These are phyloP conservation scores for Rugonectria rugulosa DNA, from an alignment of 2,329 filamentous ascomycete species.

Conservation along the genomic window DNA sequence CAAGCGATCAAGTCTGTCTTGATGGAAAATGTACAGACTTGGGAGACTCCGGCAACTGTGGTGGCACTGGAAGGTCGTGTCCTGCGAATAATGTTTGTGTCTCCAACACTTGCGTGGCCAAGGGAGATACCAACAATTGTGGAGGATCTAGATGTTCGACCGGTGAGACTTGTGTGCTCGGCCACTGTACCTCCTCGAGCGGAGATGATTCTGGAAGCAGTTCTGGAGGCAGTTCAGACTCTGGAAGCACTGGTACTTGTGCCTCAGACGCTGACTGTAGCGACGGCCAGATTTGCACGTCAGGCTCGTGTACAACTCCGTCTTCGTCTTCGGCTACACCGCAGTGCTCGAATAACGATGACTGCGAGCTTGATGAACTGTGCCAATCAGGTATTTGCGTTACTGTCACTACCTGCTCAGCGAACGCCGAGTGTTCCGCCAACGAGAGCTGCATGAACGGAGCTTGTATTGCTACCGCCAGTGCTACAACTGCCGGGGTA, in stretches of 20 bases:
- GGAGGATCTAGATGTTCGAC: conserved; percentile 7
- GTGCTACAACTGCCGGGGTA: no score
- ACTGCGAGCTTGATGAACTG: neutral
- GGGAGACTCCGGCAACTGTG: conserved; percentile 15
- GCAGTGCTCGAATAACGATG: neutral
- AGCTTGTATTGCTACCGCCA: neutral
- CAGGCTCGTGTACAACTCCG: neutral
- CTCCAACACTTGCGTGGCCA: conserved; percentile 18
- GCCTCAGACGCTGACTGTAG: neutral
- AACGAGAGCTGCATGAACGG: neutral
- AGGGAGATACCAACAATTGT: conserved; percentile 18
- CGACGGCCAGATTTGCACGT: neutral
- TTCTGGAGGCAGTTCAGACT: neutral
- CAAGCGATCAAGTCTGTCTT: conserved; percentile 17
- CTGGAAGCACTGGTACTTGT: neutral
- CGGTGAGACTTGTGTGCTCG: conserved; percentile 23
- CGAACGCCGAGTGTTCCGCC: no score
- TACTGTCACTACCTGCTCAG: neutral
- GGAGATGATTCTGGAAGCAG: neutral
- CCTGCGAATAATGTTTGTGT: conserved; percentile 25
- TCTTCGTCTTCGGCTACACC: neutral
- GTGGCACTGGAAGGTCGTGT: conserved; percentile 11
- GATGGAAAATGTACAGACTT: conserved; percentile 15
- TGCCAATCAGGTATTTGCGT: neutral
- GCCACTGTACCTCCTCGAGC: conserved; percentile 17